Evolutionary conservation across 495 filamentous ascomycete species (phyloP).

Genomic region (Penicillium lividum): DNA sequence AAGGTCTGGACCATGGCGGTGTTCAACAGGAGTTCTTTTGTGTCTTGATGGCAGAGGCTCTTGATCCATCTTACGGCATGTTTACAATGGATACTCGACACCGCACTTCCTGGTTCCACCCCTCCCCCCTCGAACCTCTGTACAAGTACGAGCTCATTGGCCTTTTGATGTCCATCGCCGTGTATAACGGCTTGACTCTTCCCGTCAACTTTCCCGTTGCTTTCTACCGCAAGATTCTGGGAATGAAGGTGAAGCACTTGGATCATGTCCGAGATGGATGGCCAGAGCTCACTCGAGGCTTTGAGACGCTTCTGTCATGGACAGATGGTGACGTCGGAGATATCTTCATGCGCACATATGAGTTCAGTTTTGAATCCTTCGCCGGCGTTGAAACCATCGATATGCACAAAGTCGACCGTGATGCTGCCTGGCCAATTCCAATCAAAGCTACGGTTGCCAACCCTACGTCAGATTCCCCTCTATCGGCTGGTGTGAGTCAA

Average conservation of each 20-base stretch:
- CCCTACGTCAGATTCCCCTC: conserved; percentile 17
- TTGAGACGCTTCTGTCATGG: conserved; percentile 73
- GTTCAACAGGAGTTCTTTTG: conserved; percentile 96
- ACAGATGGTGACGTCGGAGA: conserved; percentile 78
- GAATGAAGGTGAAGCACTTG: conserved; percentile 60
- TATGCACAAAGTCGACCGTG: conserved; percentile 49
- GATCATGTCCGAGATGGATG: conserved; percentile 84
- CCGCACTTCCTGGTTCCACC: conserved; percentile 83
- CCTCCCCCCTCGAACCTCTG: conserved; percentile 72
- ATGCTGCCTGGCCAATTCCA: conserved; percentile 40
- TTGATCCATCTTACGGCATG: conserved; percentile 72
- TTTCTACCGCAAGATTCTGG: conserved; percentile 80
- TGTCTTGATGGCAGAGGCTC: conserved; percentile 71
- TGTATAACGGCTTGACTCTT: conserved; percentile 90
- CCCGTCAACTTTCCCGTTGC: conserved; percentile 84
- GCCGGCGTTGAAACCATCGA: conserved; percentile 57
- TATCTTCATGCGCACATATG: conserved; percentile 77
- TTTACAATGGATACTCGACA: conserved; percentile 76
- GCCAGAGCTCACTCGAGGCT: conserved; percentile 72
- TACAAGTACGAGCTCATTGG: conserved; percentile 93
- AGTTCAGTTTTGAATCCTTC: conserved; percentile 75
- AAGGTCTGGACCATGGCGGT: conserved; percentile 89
- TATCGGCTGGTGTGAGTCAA: conserved; percentile 30
- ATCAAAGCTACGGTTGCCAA: not conserved
- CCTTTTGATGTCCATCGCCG: conserved; percentile 81